These are phyloP conservation scores for Catunica adiposa DNA, from an alignment of 2,329 filamentous ascomycete species.

Conservation along the genomic window DNA sequence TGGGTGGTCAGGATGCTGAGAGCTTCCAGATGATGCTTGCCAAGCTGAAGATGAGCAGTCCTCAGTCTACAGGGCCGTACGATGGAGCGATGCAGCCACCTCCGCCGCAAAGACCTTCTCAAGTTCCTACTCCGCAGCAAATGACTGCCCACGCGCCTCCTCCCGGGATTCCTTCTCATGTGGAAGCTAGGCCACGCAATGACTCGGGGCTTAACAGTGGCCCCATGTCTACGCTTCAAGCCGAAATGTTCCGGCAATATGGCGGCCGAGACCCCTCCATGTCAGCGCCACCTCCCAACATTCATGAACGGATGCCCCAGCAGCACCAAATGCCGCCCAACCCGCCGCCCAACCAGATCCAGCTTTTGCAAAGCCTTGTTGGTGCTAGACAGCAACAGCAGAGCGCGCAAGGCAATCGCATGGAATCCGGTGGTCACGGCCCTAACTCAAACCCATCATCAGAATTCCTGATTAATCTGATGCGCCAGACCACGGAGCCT, in stretches of 20 bases:
- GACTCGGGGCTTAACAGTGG: conserved; percentile 5
- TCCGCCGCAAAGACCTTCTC: not conserved
- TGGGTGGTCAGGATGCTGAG: conserved; percentile 16
- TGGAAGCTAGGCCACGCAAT: conserved; percentile 7
- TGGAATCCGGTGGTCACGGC: conserved; percentile 15
- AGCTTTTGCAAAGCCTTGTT: conserved; percentile 44
- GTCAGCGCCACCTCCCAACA: conserved; percentile 16
- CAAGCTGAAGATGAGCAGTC: conserved; percentile 53
- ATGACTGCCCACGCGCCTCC: conserved; percentile 26
- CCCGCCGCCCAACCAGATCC: conserved; percentile 32
- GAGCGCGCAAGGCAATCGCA: conserved; percentile 9
- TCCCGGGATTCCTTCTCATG: conserved; percentile 16
- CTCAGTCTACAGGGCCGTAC: conserved; percentile 28
- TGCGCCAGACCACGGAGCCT: conserved; percentile 39
- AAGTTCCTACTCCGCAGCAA: conserved; percentile 18
- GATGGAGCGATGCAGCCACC: conserved; percentile 19
- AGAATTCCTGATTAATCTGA: conserved; percentile 74
- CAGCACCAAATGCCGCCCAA: conserved; percentile 28
- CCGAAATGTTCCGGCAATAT: conserved; percentile 13
- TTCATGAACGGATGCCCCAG: conserved; percentile 37
- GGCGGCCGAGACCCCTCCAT: conserved; percentile 22
- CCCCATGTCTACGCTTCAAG: conserved; percentile 4
- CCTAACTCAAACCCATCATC: conserved; percentile 43
- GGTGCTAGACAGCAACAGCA: conserved; percentile 23
- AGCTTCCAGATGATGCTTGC: conserved; percentile 70